Evolutionary conservation across 805 yeast species (phyloP).

Genomic region (Candida ponderosae): DNA sequence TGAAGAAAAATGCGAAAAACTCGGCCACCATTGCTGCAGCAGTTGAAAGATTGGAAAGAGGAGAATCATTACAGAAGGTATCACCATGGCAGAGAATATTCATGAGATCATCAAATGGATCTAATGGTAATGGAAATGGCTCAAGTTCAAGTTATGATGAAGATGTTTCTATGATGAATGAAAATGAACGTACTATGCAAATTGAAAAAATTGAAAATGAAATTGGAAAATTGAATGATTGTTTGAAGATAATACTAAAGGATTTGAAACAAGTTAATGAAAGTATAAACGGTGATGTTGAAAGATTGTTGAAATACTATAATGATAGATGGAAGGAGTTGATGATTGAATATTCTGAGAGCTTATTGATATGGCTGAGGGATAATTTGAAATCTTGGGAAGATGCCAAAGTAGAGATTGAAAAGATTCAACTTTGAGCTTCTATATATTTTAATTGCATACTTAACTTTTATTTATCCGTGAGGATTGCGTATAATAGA

Average conservation of each 20-base stretch:
- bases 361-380: slow-evolving; percentile 26
- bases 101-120: slow-evolving; percentile 19
- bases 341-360: slow-evolving; percentile 22
- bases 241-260: slow-evolving; percentile 25
- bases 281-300: slow-evolving; percentile 24
- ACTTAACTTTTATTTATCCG: no score
- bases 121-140: slow-evolving; percentile 3
- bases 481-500: no score
- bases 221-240: slow-evolving; percentile 29
- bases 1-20: slow-evolving; percentile 25
- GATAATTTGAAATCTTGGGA: slow-evolving; percentile 33
- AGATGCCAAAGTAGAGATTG: slow-evolving; percentile 22
- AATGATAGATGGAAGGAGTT: slow-evolving; percentile 21
- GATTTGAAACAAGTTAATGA: slow-evolving; percentile 29
- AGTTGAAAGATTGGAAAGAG: slow-evolving; percentile 20
- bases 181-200: slow-evolving; percentile 29
- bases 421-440: slow-evolving; percentile 6
- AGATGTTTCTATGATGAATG: slow-evolving; percentile 20
- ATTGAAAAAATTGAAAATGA: slow-evolving; percentile 27
- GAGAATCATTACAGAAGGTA: slow-evolving; percentile 13
- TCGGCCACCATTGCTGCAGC: slow-evolving; percentile 28
- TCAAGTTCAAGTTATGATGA: slow-evolving; percentile 3
- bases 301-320: slow-evolving; percentile 18
- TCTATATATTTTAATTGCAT: no score
- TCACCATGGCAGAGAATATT: slow-evolving; percentile 20